phyloP scores from a whole-genome alignment of 1,139 yeast genomes.

The Zygoascus sp. region DNA sequence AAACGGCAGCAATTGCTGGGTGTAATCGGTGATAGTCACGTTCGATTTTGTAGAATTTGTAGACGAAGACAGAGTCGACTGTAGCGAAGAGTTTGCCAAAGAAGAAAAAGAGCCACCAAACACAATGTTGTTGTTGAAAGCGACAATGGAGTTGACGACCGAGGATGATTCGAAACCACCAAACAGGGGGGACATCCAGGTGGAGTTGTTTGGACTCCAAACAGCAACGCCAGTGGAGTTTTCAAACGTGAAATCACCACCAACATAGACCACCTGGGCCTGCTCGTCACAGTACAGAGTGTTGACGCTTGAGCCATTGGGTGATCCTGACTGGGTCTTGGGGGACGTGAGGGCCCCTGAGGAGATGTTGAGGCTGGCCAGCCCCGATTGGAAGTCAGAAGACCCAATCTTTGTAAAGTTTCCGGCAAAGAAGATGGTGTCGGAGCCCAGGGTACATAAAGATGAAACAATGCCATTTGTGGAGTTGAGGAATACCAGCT shows the following conservation, averaged over 20 bases:
- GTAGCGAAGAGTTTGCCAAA: slow-evolving; percentile 47
- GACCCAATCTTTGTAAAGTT: slow-evolving; percentile 38
- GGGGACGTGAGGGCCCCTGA: slow-evolving; percentile 43
- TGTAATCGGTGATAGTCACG: slow-evolving; percentile 10
- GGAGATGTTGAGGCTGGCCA: slow-evolving; percentile 53
- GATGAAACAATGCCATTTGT: slow-evolving; percentile 32
- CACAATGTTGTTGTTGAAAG: slow-evolving; percentile 49
- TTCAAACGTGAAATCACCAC: slow-evolving; percentile 66
- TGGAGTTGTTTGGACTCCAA: slow-evolving; percentile 50
- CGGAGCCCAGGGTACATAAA: slow-evolving; percentile 41
- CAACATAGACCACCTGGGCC: slow-evolving; percentile 58
- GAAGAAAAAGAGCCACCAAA: slow-evolving; percentile 77
- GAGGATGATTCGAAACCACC: slow-evolving; percentile 69
- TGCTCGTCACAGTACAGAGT: slow-evolving; percentile 49
- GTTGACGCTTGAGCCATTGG: slow-evolving; percentile 47
- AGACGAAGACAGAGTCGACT: slow-evolving; percentile 22
- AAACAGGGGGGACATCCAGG: slow-evolving; percentile 56
- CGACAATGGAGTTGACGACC: slow-evolving; percentile 59
- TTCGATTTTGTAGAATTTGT: slow-evolving; percentile 17
- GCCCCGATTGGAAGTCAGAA: slow-evolving; percentile 41
- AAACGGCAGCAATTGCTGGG: slow-evolving; percentile 56
- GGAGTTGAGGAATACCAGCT: too few species aligned
- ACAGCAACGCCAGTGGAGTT: slow-evolving; percentile 59
- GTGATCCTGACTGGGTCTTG: slow-evolving; percentile 33
- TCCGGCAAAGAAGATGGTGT: slow-evolving; percentile 46